phyloP scores from a whole-genome alignment of 306 rosid genomes.

The Dryas octopetala region DNA sequence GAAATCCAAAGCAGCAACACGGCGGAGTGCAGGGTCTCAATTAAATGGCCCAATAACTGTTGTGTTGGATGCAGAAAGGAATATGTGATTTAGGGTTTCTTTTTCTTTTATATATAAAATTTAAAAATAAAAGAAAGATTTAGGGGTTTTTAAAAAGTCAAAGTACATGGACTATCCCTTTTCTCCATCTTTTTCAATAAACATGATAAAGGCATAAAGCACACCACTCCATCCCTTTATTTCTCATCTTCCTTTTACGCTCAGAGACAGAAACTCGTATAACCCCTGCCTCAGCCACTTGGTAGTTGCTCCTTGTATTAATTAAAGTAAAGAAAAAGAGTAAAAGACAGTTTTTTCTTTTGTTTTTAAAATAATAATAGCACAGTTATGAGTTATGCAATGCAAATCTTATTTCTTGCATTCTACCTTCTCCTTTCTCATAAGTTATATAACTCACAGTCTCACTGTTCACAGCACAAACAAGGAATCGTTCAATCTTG shows the following conservation, averaged over 20 bases:
- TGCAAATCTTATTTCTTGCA: background rate
- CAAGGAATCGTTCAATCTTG: background rate
- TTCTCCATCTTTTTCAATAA: slow-evolving; percentile 16
- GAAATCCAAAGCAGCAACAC: slow-evolving; percentile 15
- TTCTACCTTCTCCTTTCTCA: background rate
- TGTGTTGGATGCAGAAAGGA: background rate
- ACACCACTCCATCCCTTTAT: slow-evolving; percentile 6
- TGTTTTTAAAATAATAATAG: background rate
- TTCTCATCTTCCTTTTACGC: background rate
- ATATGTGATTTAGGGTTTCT: background rate
- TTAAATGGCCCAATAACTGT: background rate
- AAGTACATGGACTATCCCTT: background rate
- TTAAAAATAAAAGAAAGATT: no score
- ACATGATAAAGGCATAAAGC: slow-evolving; percentile 6
- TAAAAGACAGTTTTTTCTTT: background rate
- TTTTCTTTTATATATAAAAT: background rate
- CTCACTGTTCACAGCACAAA: background rate
- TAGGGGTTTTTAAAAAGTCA: no score
- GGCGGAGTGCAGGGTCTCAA: background rate
- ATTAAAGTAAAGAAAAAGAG: background rate
- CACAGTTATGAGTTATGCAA: background rate
- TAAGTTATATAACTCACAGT: background rate
- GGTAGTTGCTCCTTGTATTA: background rate
- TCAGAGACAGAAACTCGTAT: background rate
- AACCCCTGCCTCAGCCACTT: slow-evolving; percentile 15